These are phyloP conservation scores for Monosporozyma unispora DNA, from an alignment of 805 yeast species.

Conservation along the genomic window DNA sequence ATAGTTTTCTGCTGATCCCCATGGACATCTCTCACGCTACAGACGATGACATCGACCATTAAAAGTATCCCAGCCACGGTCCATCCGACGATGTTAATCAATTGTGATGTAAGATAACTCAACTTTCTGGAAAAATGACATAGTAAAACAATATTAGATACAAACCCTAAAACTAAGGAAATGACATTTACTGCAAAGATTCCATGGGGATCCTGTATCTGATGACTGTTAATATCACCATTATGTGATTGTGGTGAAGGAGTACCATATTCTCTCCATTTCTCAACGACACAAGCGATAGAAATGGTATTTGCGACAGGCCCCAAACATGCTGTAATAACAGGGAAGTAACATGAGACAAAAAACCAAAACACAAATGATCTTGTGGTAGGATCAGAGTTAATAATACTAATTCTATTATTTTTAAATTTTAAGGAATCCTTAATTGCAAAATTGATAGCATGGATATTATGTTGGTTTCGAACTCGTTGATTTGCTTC, in stretches of 20 bases:
- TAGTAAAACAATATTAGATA: conserved; percentile 60
- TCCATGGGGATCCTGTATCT: conserved; percentile 30
- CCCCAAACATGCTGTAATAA: conserved; percentile 68
- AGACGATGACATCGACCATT: conserved; percentile 32
- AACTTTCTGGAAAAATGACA: conserved; percentile 57
- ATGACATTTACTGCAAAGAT: conserved; percentile 51
- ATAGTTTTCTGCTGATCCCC: conserved; percentile 31
- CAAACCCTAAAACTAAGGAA: conserved; percentile 53
- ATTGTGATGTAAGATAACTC: conserved; percentile 52
- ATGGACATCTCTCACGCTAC: conserved; percentile 11
- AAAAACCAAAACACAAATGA: conserved; percentile 46
- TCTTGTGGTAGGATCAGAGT: conserved; percentile 19
- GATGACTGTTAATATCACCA: background rate
- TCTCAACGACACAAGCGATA: conserved; percentile 57
- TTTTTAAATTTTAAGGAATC: conserved; percentile 16
- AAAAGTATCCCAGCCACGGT: conserved; percentile 47
- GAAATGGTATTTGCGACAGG: conserved; percentile 72
- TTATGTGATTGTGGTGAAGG: conserved; percentile 4
- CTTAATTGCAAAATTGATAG: conserved; percentile 3
- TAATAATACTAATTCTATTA: conserved; percentile 21
- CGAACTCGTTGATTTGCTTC: background rate
- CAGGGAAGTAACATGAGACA: conserved; percentile 61
- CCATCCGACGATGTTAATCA: conserved; percentile 57
- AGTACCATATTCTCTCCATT: conserved; percentile 43
- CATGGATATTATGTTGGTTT: background rate